Conservation (phyloP, 2,329 filamentous ascomycete genomes). For the Phyllosticta citribraziliensis region DNA sequence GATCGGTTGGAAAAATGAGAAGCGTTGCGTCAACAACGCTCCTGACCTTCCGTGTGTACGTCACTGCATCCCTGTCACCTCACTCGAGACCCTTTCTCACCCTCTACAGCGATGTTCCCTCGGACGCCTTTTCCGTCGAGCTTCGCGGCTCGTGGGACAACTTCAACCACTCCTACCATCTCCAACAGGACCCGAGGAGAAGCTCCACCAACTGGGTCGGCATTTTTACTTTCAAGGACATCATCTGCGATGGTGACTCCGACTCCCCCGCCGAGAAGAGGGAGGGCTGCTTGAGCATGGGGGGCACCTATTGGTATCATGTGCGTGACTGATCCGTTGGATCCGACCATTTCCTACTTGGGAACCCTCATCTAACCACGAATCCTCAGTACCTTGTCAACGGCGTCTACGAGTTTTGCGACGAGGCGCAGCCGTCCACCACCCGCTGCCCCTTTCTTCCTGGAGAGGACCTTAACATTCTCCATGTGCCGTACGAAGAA, state of each 20-base stretch:
- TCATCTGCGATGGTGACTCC: conserved; percentile 66
- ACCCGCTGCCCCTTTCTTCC: conserved; percentile 76
- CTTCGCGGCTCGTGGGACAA: conserved; percentile 94
- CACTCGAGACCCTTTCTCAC: conserved; percentile 16
- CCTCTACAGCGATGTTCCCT: conserved; percentile 24
- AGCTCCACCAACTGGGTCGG: conserved; percentile 74
- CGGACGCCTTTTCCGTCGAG: conserved; percentile 56
- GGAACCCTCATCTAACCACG: conserved; percentile 16
- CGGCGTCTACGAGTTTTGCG: conserved; percentile 65
- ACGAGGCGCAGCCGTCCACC: conserved; percentile 62
- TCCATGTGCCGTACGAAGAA: conserved; percentile 65
- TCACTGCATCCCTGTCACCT: conserved; percentile 15
- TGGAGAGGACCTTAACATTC: conserved; percentile 75
- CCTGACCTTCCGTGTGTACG: conserved; percentile 49
- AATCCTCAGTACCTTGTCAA: conserved; percentile 67
- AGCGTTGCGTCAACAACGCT: conserved; percentile 44
- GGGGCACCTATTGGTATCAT: conserved; percentile 91
- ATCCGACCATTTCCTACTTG: neutral
- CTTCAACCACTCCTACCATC: conserved; percentile 66
- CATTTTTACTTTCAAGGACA: conserved; percentile 77
- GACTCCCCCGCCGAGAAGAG: conserved; percentile 46
- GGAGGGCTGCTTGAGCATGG: conserved; percentile 80
- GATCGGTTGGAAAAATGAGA: conserved; percentile 2
- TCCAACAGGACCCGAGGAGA: conserved; percentile 70
- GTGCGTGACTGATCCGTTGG: conserved; percentile 43